These are phyloP conservation scores for Jatropha podagrica DNA, from an alignment of 441 rosid genomes.

Conservation along the genomic window DNA sequence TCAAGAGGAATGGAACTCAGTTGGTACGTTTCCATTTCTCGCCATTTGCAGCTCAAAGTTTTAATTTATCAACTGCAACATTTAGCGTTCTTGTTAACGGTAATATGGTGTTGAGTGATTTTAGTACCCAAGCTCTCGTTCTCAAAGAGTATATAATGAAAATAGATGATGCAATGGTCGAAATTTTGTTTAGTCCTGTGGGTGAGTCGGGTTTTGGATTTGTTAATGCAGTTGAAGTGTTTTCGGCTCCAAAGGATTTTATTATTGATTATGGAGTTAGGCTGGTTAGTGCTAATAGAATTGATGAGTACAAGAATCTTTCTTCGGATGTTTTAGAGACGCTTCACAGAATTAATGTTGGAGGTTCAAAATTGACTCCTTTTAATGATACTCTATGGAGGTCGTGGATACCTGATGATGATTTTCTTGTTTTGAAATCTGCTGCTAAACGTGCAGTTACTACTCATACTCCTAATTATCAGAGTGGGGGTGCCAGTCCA, in stretches of 20 bases:
- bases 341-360: conserved; percentile 71
- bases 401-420: conserved; percentile 86
- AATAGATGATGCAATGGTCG: conserved; percentile 39
- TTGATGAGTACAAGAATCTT: conserved; percentile 50
- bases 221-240: conserved; percentile 72
- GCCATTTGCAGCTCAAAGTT: conserved; percentile 58
- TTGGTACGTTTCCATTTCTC: conserved; percentile 91
- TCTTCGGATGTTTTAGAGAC: conserved; percentile 62
- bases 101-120: conserved; percentile 40
- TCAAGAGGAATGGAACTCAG: conserved; percentile 53
- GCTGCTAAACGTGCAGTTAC: conserved; percentile 64
- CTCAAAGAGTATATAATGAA: conserved; percentile 58
- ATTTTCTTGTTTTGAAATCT: conserved; percentile 53
- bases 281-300: conserved; percentile 39
- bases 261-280: conserved; percentile 67
- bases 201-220: conserved; percentile 54
- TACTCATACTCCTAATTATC: conserved; percentile 59
- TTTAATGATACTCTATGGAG: conserved; percentile 91
- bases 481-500: conserved; percentile 55
- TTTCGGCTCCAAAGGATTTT: conserved; percentile 64
- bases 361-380: conserved; percentile 73
- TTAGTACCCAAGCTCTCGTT: conserved; percentile 37
- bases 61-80: conserved; percentile 47
- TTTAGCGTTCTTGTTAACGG: conserved; percentile 60
- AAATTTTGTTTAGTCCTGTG: conserved; percentile 49